Evolutionary conservation across 2,329 filamentous ascomycete genomes (phyloP).

Genomic region (Fusarium incarnatum): DNA sequence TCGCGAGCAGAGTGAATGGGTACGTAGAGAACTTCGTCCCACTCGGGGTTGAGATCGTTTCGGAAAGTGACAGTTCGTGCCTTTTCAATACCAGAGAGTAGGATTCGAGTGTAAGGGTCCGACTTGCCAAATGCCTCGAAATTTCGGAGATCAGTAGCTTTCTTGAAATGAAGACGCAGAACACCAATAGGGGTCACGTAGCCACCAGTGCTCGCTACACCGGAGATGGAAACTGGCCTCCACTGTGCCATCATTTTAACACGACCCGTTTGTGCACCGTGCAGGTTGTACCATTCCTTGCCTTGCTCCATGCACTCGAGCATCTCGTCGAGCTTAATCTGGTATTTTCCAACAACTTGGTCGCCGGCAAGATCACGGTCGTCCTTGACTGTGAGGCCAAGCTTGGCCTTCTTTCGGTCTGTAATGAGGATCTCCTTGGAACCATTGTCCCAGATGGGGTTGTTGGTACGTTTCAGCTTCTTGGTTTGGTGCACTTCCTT

Average conservation of each 20-base stretch:
- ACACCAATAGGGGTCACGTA: conserved; percentile 96
- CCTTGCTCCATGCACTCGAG: conserved; percentile 90
- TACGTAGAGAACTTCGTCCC: conserved; percentile 95
- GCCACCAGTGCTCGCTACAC: conserved; percentile 82
- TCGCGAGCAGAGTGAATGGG: conserved; percentile 88
- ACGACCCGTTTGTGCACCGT: conserved; percentile 83
- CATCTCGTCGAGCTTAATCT: conserved; percentile 96
- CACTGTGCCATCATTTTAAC: conserved; percentile 93
- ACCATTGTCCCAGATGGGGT: conserved; percentile 94
- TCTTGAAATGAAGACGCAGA: conserved; percentile 91
- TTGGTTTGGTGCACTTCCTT: conserved; percentile 91
- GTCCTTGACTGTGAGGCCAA: conserved; percentile 95
- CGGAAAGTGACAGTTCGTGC: conserved; percentile 94
- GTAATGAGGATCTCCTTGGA: conserved; percentile 96
- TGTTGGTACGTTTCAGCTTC: conserved; percentile 96
- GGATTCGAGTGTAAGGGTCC: conserved; percentile 89
- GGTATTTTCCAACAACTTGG: conserved; percentile 88
- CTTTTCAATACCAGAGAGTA: conserved; percentile 91
- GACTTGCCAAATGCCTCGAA: conserved; percentile 97
- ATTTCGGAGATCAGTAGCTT: conserved; percentile 85
- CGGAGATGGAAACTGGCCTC: conserved; percentile 92
- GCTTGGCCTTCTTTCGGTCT: conserved; percentile 87
- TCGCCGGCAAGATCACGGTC: conserved; percentile 88
- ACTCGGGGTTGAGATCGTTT: conserved; percentile 95
- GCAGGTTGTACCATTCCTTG: conserved; percentile 94